phyloP scores from a whole-genome alignment of 352 stramenopile genomes.

The Phytophthora tubulina region DNA sequence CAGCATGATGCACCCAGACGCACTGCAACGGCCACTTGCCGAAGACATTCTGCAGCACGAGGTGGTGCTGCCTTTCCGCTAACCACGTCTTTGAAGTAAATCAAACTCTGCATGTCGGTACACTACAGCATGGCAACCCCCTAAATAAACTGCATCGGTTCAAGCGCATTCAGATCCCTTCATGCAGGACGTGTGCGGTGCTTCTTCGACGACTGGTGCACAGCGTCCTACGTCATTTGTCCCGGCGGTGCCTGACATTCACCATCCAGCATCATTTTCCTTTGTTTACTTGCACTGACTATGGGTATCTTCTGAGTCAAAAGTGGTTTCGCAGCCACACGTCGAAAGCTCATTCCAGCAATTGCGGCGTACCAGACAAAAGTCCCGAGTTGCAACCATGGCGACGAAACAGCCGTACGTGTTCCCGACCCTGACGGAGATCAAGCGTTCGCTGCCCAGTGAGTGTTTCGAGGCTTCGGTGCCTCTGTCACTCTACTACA shows the following conservation, averaged over 20 bases:
- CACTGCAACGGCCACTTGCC: slow-evolving; percentile 78
- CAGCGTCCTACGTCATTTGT: slow-evolving; percentile 20
- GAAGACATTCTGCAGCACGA: slow-evolving; percentile 90
- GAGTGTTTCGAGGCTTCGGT: slow-evolving; percentile 81
- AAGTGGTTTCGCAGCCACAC: slow-evolving; percentile 31
- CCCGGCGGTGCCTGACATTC: slow-evolving; percentile 27
- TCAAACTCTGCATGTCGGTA: slow-evolving; percentile 26
- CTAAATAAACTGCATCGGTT: slow-evolving; percentile 26
- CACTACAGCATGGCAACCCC: slow-evolving; percentile 17
- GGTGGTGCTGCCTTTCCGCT: slow-evolving; percentile 74
- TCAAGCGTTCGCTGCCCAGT: slow-evolving; percentile 80
- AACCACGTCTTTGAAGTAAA: slow-evolving; percentile 12
- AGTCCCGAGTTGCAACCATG: slow-evolving; percentile 22
- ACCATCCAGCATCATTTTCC: slow-evolving; percentile 16
- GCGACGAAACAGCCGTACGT: slow-evolving; percentile 47
- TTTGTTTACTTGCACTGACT: slow-evolving; percentile 24
- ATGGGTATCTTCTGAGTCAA: slow-evolving; percentile 29
- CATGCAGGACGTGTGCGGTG: slow-evolving; percentile 6
- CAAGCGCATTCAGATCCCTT: too few relatives aligned
- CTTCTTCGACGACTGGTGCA: slow-evolving; percentile 20
- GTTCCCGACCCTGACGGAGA: slow-evolving; percentile 84
- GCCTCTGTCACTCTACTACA: slow-evolving; percentile 79
- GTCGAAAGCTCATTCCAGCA: slow-evolving; percentile 30
- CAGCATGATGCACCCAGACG: slow-evolving; percentile 90
- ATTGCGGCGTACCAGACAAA: slow-evolving; percentile 20